Conservation (phyloP, 352 stramenopile genomes). For the Peronosclerospora sorghi region DNA sequence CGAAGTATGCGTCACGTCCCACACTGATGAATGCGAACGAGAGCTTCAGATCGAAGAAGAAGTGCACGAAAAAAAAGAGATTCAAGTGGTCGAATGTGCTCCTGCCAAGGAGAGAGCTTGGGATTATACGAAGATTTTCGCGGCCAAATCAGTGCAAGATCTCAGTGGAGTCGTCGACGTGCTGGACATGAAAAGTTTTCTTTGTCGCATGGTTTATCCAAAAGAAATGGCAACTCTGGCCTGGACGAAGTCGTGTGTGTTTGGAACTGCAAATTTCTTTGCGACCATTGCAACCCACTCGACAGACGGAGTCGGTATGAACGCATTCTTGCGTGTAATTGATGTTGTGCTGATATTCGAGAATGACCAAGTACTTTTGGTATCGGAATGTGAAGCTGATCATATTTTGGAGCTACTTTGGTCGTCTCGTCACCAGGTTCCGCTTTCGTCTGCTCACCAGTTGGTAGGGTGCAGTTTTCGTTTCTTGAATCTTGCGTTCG, state of each 20-base stretch:
- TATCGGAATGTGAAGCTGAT: no score
- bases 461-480: constrained; percentile 4
- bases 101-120: constrained; percentile 11
- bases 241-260: constrained; percentile 22
- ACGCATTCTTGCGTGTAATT: constrained; percentile 22
- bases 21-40: constrained; percentile 12
- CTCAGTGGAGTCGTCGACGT: constrained; percentile 3
- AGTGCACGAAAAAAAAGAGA: no score
- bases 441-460: neutral
- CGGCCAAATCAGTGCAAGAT: constrained; percentile 6
- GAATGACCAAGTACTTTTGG: no score
- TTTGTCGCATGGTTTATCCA: constrained; percentile 5
- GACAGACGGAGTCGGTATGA: neutral
- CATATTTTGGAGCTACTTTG: no score
- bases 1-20: constrained; percentile 25
- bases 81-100: no score
- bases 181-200: neutral
- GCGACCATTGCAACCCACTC: constrained; percentile 2
- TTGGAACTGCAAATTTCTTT: constrained; percentile 43
- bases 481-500: constrained; percentile 22
- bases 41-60: no score
- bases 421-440: no score
- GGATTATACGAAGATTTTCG: constrained; percentile 9
- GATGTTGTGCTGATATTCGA: constrained; percentile 38
- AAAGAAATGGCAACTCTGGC: constrained; percentile 11